Percentiles rank a stretch among this genome's conserved stretches.
Evolutionary conservation across 2,329 filamentous ascomycete species (phyloP).

Genomic region (Raffaelea arxii): DNA sequence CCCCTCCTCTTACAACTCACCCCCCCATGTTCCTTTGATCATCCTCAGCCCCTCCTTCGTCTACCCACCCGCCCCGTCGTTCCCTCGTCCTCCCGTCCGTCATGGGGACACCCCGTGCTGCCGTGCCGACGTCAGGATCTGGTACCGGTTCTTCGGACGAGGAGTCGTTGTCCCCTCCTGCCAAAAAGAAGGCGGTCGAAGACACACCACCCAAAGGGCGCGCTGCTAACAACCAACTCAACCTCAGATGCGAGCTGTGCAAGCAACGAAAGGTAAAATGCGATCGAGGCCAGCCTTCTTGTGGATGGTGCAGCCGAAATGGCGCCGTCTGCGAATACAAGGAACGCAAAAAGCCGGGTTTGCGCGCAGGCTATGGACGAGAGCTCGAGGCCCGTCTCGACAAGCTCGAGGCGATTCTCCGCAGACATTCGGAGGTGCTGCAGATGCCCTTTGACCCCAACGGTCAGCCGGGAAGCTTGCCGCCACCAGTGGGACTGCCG

Average conservation of each 20-base stretch:
- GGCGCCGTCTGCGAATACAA: conserved; percentile 56
- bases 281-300: conserved; percentile 64
- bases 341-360: conserved; percentile 57
- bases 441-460: conserved; percentile 40
- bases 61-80: conserved; percentile 2
- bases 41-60: not conserved
- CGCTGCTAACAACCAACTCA: conserved; percentile 24
- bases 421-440: conserved; percentile 56
- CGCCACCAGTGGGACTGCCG: not conserved
- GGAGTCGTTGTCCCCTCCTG: no score
- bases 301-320: conserved; percentile 59
- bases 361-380: conserved; percentile 59
- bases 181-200: conserved; percentile 13
- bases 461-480: conserved; percentile 20
- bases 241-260: conserved; percentile 61
- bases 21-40: no score
- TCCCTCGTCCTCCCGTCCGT: no score
- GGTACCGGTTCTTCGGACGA: no score
- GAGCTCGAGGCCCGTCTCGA: conserved; percentile 66
- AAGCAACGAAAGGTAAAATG: conserved; percentile 76
- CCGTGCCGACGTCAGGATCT: no score
- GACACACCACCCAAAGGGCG: not conserved
- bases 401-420: conserved; percentile 56
- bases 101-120: not conserved
- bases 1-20: no score